phyloP scores from a whole-genome alignment of 1,284 basidiomycete species.

The Clitocybe nebularis region DNA sequence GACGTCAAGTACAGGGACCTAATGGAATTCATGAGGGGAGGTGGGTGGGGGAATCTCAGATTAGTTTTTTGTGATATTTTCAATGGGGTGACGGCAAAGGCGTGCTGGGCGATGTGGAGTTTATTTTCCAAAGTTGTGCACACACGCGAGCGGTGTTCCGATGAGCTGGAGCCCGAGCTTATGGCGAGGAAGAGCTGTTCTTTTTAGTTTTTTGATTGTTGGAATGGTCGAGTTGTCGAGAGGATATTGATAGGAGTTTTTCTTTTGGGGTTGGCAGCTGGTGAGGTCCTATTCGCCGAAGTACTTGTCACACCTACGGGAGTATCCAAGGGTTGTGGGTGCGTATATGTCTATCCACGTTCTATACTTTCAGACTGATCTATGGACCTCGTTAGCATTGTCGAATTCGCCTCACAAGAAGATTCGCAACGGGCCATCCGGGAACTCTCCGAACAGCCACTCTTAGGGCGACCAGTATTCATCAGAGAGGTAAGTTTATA shows the following conservation, averaged over 20 bases:
- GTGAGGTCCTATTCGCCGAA: constrained; percentile 98
- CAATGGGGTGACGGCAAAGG: constrained; percentile 15
- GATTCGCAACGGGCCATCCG: constrained; percentile 83
- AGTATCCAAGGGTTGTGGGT: constrained; percentile 98
- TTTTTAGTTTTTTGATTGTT: constrained; percentile 52
- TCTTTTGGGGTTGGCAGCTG: constrained; percentile 81
- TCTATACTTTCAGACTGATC: constrained; percentile 5
- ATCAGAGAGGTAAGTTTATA: constrained; percentile 78
- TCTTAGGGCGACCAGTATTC: constrained; percentile 91
- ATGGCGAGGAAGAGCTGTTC: constrained; percentile 33
- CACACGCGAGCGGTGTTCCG: constrained; percentile 27
- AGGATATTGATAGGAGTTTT: constrained; percentile 87
- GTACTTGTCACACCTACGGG: constrained; percentile 95
- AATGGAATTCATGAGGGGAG: constrained; percentile 98
- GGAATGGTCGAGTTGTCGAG: constrained; percentile 63
- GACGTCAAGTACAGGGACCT: constrained; percentile 97
- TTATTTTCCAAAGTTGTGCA: constrained; percentile 22
- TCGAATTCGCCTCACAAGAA: constrained; percentile 84
- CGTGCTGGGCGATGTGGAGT: constrained; percentile 25
- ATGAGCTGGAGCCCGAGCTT: constrained; percentile 33
- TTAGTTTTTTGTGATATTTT: constrained; percentile 41
- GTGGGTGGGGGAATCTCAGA: constrained; percentile 84
- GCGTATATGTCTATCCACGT: constrained; percentile 32
- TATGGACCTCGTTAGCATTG: constrained; percentile 59
- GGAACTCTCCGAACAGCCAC: constrained; percentile 82